Conservation (phyloP, 805 yeast genomes). For the Blastobotrys parvus region DNA sequence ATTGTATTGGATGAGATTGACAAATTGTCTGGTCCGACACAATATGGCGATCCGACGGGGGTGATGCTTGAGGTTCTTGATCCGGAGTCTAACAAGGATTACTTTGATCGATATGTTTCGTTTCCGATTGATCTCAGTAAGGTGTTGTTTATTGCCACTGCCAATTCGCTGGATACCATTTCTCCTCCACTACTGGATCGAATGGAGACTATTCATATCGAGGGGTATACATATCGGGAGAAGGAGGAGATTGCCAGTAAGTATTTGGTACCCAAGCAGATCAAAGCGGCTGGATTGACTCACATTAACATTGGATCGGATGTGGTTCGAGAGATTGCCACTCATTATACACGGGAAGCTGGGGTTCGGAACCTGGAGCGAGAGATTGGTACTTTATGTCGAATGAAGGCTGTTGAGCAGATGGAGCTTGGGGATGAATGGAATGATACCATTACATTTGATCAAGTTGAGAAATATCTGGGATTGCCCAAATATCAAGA, state of each 20-base stretch:
- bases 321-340: conserved; percentile 53
- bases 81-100: conserved; percentile 76
- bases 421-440: no score
- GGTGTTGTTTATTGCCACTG: conserved; percentile 76
- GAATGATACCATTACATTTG: conserved; percentile 27
- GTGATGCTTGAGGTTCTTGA: conserved; percentile 82
- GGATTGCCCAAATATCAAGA: conserved; percentile 52
- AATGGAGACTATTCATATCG: conserved; percentile 69
- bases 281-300: conserved; percentile 55
- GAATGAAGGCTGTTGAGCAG: conserved; percentile 62
- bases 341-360: conserved; percentile 71
- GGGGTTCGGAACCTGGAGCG: conserved; percentile 81
- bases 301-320: conserved; percentile 38
- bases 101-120: conserved; percentile 76
- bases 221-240: conserved; percentile 74
- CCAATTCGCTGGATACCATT: conserved; percentile 64
- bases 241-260: conserved; percentile 62
- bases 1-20: conserved; percentile 80
- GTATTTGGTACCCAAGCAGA: conserved; percentile 69
- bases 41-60: conserved; percentile 83
- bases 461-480: conserved; percentile 58
- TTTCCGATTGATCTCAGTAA: conserved; percentile 80
- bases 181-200: conserved; percentile 75
- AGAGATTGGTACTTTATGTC: conserved; percentile 62
- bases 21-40: conserved; percentile 50